Evolutionary conservation across 495 filamentous ascomycete genomes (phyloP).

Genomic region (Aspergillus panamensis): DNA sequence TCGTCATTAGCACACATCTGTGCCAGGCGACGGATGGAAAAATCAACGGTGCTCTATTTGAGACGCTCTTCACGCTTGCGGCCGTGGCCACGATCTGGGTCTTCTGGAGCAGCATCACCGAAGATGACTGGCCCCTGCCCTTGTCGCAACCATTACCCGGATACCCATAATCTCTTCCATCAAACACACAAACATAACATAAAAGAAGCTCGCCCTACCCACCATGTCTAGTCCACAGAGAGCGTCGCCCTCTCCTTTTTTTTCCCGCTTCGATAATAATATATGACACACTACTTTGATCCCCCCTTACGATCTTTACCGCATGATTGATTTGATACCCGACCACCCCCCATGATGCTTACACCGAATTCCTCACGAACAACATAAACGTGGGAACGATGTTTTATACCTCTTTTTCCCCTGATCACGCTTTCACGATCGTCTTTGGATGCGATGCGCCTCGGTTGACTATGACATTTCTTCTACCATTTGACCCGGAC

Average conservation of each 20-base stretch:
- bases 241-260: background rate
- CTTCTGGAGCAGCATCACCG: conserved; percentile 99
- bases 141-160: conserved; percentile 30
- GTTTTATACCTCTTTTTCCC: conserved; percentile 5
- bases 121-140: conserved; percentile 94
- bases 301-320: conserved; percentile 8
- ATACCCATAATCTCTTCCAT: conserved; percentile 39
- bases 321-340: conserved; percentile 11
- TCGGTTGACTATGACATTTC: conserved; percentile 17
- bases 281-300: background rate
- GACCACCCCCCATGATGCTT: background rate
- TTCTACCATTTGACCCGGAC: conserved; percentile 7
- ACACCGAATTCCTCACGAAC: background rate
- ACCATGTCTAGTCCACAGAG: background rate
- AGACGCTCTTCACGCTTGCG: conserved; percentile 86
- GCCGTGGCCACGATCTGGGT: conserved; percentile 80
- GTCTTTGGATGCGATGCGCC: conserved; percentile 18
- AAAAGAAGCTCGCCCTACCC: background rate
- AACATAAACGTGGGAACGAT: background rate
- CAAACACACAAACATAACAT: background rate
- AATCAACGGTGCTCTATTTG: conserved; percentile 90
- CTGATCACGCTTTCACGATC: conserved; percentile 17
- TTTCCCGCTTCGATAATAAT: background rate
- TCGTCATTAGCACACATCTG: conserved; percentile 85
- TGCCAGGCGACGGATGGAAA: conserved; percentile 76